Percentiles rank a stretch among this genome's conserved stretches.
These are phyloP conservation scores for Blastomyces gilchristii DNA, from an alignment of 2,329 filamentous ascomycete species.

Conservation along the genomic window DNA sequence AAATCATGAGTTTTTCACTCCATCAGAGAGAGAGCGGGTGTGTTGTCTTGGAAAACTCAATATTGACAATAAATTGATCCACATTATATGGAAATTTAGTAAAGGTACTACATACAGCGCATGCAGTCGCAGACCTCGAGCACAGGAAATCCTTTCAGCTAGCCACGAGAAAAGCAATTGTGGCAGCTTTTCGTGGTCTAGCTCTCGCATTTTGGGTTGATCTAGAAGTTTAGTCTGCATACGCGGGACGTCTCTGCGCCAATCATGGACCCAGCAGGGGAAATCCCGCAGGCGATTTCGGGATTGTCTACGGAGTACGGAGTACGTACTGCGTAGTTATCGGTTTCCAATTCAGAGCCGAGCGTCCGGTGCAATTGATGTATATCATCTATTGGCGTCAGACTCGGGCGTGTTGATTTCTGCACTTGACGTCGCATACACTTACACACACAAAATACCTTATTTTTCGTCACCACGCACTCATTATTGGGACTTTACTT, in stretches of 20 bases:
- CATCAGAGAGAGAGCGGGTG: background rate
- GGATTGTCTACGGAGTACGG: background rate
- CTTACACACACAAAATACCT: background rate
- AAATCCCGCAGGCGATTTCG: background rate
- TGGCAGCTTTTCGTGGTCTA: background rate
- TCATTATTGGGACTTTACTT: background rate
- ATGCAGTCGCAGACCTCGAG: background rate
- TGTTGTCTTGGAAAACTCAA: too few relatives aligned
- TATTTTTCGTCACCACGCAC: background rate
- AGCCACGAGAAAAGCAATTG: background rate
- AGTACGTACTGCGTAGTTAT: background rate
- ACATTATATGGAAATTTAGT: background rate
- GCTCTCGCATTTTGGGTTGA: background rate
- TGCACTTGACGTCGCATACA: background rate
- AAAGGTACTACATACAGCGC: background rate
- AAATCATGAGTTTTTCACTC: background rate
- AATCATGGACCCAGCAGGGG: background rate
- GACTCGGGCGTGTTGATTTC: background rate
- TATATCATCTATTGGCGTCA: background rate
- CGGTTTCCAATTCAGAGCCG: background rate
- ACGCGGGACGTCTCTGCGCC: background rate
- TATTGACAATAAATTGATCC: background rate
- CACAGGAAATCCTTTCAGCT: background rate
- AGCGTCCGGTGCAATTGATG: too few relatives aligned
- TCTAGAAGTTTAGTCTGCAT: background rate